Evolutionary conservation across 768 basidiomycete species (phyloP), one percentile per base, ranked within the genome.

Genomic region (Pseudohyphozyma bogoriensis): DNA sequence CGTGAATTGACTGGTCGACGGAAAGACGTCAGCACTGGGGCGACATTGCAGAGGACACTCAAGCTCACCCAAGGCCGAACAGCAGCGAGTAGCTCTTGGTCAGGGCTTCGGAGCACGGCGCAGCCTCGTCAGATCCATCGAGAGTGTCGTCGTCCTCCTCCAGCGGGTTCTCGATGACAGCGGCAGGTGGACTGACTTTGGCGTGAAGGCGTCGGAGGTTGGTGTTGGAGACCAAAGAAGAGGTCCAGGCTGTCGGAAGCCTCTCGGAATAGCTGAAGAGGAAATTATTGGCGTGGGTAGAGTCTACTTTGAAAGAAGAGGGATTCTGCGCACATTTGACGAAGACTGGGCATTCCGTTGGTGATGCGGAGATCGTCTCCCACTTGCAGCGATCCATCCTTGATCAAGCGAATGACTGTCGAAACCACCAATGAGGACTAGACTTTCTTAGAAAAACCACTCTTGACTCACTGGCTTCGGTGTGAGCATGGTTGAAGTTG

Each of bases 401-500:
- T 63, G 59, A 66, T 66, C 6, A 66, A 33, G 20, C 51, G 85
- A 74, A 87, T 85, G 73, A 89, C n/a, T n/a, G n/a, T n/a, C n/a
- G n/a, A n/a, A n/a, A n/a, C n/a, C n/a, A n/a, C n/a, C n/a, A n/a
- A n/a, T n/a, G n/a, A n/a, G n/a, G n/a, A n/a, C n/a, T n/a, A n/a
- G n/a, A n/a, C n/a, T n/a, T n/a, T n/a, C n/a, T n/a, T n/a, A n/a
- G n/a, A n/a, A n/a, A n/a, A n/a, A n/a, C n/a, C n/a, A n/a, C n/a
- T n/a, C n/a, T n/a, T n/a, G n/a, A n/a, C n/a, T n/a, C n/a, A n/a
- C n/a, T 89, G 62, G 93, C 91, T 40, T 89, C 87, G 81, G 96
- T 95, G 85, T 97, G 96, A 75, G 96, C 93, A 67, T 95, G 90
- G 50, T 90, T 84, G 79, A 96, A 96, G 76, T 90, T 93, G 76